phyloP scores from a whole-genome alignment of 2,329 filamentous ascomycete genomes.

The Aspergillus spinulosporus region DNA sequence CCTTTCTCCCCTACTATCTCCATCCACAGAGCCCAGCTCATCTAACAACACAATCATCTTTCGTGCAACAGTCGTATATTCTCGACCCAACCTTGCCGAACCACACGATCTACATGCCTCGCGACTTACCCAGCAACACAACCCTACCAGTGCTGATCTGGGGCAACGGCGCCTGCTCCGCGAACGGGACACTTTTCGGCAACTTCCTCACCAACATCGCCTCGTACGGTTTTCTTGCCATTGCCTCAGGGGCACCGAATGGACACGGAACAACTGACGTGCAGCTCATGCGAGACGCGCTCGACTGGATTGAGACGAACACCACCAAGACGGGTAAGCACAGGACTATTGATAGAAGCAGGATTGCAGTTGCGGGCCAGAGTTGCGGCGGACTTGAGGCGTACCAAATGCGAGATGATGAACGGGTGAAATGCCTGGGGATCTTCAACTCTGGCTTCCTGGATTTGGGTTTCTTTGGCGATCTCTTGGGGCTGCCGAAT shows the following conservation, averaged over 20 bases:
- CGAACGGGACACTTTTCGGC: conserved; percentile 12
- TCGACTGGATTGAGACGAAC: conserved; percentile 1
- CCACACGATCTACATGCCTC: conserved; percentile 14
- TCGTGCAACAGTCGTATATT: background rate
- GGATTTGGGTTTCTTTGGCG: background rate
- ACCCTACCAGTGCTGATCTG: conserved; percentile 15
- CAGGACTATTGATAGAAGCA: background rate
- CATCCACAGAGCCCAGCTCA: background rate
- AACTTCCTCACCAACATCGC: conserved; percentile 15
- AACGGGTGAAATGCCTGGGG: conserved; percentile 4
- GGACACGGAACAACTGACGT: background rate
- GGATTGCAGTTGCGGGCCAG: conserved; percentile 10
- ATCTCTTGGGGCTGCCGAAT: conserved; percentile 2
- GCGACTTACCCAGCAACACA: background rate
- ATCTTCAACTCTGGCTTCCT: conserved; percentile 13
- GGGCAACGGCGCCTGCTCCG: conserved; percentile 14
- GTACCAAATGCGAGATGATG: conserved; percentile 14
- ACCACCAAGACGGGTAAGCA: background rate
- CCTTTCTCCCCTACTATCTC: background rate
- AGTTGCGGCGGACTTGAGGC: conserved; percentile 15
- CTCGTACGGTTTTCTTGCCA: conserved; percentile 12
- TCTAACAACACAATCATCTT: background rate
- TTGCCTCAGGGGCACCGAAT: conserved; percentile 9
- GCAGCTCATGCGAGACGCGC: conserved; percentile 4
- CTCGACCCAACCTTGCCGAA: conserved; percentile 1